Conservation (phyloP, 257 asterid species). For the Penstemon eatonii region DNA sequence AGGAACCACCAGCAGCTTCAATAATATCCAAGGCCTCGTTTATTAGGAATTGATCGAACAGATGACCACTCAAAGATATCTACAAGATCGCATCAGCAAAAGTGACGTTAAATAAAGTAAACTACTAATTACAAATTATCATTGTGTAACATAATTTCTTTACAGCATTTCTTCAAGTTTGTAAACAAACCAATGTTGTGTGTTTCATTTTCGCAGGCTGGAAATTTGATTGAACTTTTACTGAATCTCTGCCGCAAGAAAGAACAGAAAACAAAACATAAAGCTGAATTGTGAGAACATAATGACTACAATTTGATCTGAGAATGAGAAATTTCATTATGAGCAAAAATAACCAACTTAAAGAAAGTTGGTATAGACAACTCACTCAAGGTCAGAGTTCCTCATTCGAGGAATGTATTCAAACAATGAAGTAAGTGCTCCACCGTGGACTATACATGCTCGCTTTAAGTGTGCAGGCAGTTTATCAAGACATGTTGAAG, state of each 20-base stretch:
- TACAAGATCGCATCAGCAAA: constrained; percentile 38
- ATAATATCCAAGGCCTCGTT: constrained; percentile 93
- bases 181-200: constrained; percentile 62
- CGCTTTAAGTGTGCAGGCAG: constrained; percentile 76
- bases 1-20: constrained; percentile 97
- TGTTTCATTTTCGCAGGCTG: constrained; percentile 56
- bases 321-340: too few species aligned
- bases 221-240: constrained; percentile 37
- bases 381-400: constrained; percentile 74
- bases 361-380: constrained; percentile 27
- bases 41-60: constrained; percentile 87
- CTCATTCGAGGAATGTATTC: constrained; percentile 91
- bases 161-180: background rate
- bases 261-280: constrained; percentile 17
- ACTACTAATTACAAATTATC: constrained; percentile 7
- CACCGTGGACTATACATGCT: constrained; percentile 83
- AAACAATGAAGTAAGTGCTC: constrained; percentile 68
- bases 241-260: constrained; percentile 49
- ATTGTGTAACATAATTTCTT: constrained; percentile 14
- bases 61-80: constrained; percentile 92
- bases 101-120: constrained; percentile 17
- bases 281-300: constrained; percentile 4
- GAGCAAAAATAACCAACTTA: constrained; percentile 9
- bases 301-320: background rate
- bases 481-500: constrained; percentile 49